Evolutionary conservation across 2,329 filamentous ascomycete species (phyloP), one percentile per base, ranked within the genome.

Genomic region (Colletotrichum karsti): DNA sequence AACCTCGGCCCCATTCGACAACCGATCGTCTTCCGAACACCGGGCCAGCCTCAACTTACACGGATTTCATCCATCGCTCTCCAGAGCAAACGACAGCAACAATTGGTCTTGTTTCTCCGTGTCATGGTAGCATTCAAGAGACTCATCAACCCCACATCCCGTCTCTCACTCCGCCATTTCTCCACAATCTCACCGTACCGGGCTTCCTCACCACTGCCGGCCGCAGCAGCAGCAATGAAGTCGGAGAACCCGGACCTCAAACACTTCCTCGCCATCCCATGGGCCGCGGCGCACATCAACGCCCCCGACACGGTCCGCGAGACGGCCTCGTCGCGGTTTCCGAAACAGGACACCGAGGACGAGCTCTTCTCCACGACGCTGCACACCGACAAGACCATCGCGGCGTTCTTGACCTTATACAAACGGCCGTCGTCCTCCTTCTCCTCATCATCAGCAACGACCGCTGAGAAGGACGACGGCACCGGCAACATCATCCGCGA

Each of bases 281-380:
- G 80, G 80, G 80, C 77, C 58, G 74, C 77, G 41, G 66, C 71
- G n/a, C 74, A 78, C 30, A 74, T 82, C 20, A 69, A 67, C 3
- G 67, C 69, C 18, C 71, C 73, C 6, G 69, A 72, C 60, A 70
- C 74, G 18, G 74, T 81, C 46, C 70, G 74, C 37, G 79, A 79
- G 65, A 73, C 79, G 42, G 74, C 78, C 12, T 72, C 74, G 39
- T 76, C 75, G 65, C 74, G 77, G 64, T 79, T 78, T 67, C 76
- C 78, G 15, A 71, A 71, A 12, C 12, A 67, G 37, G 68, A 57
- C 61, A 53, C 67, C 5, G 50, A 69, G 8, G 75, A 78, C 67
- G 78, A 81, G 51, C 78, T 81, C 58, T 74, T 82, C 64, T 75
- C 77, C 50, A 67, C 61, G 10, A 77, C 76, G 6, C 74, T 82